Percentiles rank a stretch among this genome's conserved stretches.
These are phyloP conservation scores for Verticillium albo-atrum DNA, from an alignment of 2,329 filamentous ascomycete species.

Conservation along the genomic window DNA sequence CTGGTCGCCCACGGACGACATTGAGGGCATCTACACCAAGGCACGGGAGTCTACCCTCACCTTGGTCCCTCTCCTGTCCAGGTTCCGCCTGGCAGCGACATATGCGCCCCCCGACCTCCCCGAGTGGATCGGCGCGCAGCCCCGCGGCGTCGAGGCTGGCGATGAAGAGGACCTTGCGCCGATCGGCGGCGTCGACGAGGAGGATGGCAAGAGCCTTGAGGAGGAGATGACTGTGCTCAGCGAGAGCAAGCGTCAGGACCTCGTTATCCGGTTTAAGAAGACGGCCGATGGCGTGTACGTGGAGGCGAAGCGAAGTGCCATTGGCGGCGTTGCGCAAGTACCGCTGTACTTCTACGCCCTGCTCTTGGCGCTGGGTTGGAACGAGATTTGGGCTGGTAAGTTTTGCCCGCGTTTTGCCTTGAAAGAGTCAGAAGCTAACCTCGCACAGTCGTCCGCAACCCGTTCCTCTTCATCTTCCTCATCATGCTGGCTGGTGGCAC, in stretches of 20 bases:
- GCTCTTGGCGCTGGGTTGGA: conserved; percentile 92
- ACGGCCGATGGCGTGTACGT: conserved; percentile 96
- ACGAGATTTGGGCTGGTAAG: conserved; percentile 92
- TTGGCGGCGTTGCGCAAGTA: conserved; percentile 90
- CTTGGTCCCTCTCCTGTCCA: conserved; percentile 82
- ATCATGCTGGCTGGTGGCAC: conserved; percentile 71
- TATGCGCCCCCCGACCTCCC: conserved; percentile 76
- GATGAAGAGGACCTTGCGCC: conserved; percentile 88
- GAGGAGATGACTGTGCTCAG: conserved; percentile 95
- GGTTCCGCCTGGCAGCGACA: conserved; percentile 74
- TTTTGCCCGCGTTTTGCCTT: conserved; percentile 8
- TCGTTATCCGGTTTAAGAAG: conserved; percentile 96
- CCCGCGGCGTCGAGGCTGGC: conserved; percentile 66
- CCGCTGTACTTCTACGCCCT: conserved; percentile 93
- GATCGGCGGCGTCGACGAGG: conserved; percentile 91
- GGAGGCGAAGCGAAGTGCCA: conserved; percentile 93
- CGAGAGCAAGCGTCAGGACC: conserved; percentile 84
- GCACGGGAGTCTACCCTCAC: conserved; percentile 89
- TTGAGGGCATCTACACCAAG: conserved; percentile 89
- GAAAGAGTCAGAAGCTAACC: conserved; percentile 8
- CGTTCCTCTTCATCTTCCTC: conserved; percentile 85
- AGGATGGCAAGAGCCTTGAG: conserved; percentile 88
- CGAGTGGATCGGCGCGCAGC: conserved; percentile 76
- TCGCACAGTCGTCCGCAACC: conserved; percentile 78
- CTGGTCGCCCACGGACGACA: conserved; percentile 95